Percentiles rank a stretch among this genome's conserved stretches.
phyloP scores from a whole-genome alignment of 164 flowering plant species.

The Brasenia schreberi region DNA sequence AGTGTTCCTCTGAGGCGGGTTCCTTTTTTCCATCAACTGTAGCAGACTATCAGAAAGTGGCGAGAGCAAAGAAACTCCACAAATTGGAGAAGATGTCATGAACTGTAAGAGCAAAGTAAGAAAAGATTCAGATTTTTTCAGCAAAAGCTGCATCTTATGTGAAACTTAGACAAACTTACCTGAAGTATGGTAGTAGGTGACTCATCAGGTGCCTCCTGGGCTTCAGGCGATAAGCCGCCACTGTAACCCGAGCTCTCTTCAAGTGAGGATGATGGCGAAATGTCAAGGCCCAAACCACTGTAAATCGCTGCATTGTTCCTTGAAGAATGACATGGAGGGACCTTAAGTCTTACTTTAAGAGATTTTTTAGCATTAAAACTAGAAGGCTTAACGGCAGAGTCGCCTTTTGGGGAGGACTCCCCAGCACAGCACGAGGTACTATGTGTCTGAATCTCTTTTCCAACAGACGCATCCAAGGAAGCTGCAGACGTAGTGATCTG shows the following conservation, averaged over 20 bases:
- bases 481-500: not conserved
- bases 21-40: conserved; percentile 22
- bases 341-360: conserved; percentile 73
- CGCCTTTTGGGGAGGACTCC: conserved; percentile 16
- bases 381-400: conserved; percentile 14
- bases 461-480: not conserved
- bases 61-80: conserved; percentile 33
- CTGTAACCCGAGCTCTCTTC: conserved; percentile 37
- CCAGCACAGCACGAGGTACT: not conserved
- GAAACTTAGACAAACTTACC: conserved; percentile 18
- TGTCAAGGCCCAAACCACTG: conserved; percentile 71
- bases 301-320: conserved; percentile 68
- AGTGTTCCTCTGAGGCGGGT: conserved; percentile 5
- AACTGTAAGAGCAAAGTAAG: conserved; percentile 22
- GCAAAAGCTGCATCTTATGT: not conserved
- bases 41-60: conserved; percentile 53
- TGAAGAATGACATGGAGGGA: conserved; percentile 24
- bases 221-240: conserved; percentile 13
- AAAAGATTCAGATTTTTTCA: not conserved
- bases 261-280: conserved; percentile 56
- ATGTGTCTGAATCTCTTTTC: not conserved
- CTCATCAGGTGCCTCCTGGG: conserved; percentile 20
- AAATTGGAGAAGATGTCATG: conserved; percentile 47
- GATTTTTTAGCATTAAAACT: conserved; percentile 28
- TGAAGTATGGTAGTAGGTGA: conserved; percentile 57